These are phyloP conservation scores for Tolypocladium endophyticum DNA, from an alignment of 2,329 filamentous ascomycete genomes.

Conservation along the genomic window DNA sequence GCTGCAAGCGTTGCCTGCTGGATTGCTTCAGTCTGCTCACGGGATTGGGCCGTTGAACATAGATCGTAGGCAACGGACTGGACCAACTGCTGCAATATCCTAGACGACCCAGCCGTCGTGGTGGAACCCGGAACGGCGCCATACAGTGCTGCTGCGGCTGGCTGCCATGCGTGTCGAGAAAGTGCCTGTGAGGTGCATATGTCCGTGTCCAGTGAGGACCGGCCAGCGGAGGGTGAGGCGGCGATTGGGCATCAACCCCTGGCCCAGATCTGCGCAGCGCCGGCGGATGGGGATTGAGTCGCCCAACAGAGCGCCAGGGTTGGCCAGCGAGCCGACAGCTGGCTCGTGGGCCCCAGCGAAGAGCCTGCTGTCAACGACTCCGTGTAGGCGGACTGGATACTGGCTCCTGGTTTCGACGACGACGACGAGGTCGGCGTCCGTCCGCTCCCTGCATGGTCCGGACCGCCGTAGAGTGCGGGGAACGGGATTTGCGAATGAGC, in stretches of 20 bases:
- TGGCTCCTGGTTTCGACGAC: background rate
- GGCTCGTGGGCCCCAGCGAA: background rate
- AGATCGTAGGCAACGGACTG: background rate
- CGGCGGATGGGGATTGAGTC: background rate
- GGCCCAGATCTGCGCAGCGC: constrained; percentile 1
- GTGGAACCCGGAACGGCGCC: constrained; percentile 1
- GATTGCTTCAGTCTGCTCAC: background rate
- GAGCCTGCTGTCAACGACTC: background rate
- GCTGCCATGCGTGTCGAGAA: constrained; percentile 30
- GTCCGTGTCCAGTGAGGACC: constrained; percentile 20
- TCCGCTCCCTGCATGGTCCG: background rate
- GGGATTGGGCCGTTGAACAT: background rate
- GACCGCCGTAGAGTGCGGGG: background rate
- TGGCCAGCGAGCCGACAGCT: background rate
- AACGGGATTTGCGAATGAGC: background rate
- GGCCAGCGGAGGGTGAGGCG: constrained; percentile 9
- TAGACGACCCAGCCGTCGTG: constrained; percentile 1
- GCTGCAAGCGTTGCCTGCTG: background rate
- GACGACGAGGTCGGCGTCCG: background rate
- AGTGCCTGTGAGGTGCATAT: constrained; percentile 18
- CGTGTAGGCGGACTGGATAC: background rate
- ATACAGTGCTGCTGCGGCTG: constrained; percentile 7
- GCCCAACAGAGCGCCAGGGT: background rate
- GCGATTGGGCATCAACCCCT: constrained; percentile 26
- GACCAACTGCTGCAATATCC: background rate